A percentile compares a stretch with the other conserved stretches of the same genome.
Evolutionary conservation across 148 eudicot genomes (phyloP).

Genomic region (Agrostemma githago): DNA sequence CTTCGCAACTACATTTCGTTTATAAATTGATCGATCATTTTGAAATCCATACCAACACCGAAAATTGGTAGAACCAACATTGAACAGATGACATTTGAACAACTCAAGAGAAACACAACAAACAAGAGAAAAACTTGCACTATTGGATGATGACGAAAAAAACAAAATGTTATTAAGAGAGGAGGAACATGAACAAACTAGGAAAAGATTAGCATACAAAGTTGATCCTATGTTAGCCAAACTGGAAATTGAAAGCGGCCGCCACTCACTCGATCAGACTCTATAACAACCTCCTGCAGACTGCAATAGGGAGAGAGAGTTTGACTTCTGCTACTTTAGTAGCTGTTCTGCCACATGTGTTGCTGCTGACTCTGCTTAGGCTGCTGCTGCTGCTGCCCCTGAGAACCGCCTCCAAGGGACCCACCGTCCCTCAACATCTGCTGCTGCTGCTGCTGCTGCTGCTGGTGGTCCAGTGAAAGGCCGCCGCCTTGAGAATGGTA

Average conservation of each 20-base stretch:
- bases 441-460: conserved; percentile 43
- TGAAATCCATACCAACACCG: no score
- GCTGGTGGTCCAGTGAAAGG: conserved; percentile 64
- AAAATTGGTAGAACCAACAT: no score
- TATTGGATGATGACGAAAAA: conserved; percentile 12
- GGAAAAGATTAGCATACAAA: conserved; percentile 12
- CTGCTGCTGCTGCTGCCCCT: conserved; percentile 42
- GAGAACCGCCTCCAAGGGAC: conserved; percentile 44
- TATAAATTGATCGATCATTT: no score
- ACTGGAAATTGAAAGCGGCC: conserved; percentile 36
- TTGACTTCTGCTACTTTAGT: conserved; percentile 36
- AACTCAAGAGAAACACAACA: neutral
- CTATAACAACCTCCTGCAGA: conserved; percentile 18
- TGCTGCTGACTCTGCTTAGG: conserved; percentile 60
- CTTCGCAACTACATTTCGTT: no score
- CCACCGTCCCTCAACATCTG: conserved; percentile 67
- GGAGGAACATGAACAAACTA: neutral
- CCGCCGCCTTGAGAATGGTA: conserved; percentile 75
- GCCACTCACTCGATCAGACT: neutral
- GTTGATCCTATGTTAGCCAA: conserved; percentile 50
- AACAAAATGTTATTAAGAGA: neutral
- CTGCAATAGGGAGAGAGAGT: neutral
- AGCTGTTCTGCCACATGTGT: conserved; percentile 75
- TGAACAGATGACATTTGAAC: neutral
- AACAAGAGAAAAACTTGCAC: conserved; percentile 21